Base-by-base conservation (phyloP, 805 yeast genomes). In the Cyberlindnera nakhonratchasimensis region DNA sequence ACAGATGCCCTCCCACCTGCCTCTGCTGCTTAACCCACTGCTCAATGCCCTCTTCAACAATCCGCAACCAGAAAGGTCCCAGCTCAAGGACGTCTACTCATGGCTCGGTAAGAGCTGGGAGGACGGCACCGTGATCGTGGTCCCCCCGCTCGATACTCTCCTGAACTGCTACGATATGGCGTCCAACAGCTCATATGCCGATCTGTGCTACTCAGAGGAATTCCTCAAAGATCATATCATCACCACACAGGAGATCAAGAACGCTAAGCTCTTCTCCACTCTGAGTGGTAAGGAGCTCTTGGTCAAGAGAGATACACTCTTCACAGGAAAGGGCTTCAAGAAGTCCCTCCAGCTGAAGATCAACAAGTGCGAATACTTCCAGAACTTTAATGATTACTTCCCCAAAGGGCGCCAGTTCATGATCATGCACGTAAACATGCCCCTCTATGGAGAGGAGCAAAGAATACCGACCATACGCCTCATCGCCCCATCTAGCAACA, bases 41-140 rank as follows among this genome's bases (percentile, higher is more conserved):
- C 64, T 84, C 24, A 79, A 83, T 58, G 71, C 79, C 29, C 61
- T 84, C 6, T 82, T 85, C 66, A 80, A 82, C 63, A 79, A 82
- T 51, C 82, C 84, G 0, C 67, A 64, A 43, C 78, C 79, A 2
- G 45, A 59, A 6, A 62, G 60, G n/a, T 66, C 72, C 0, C 72
- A 80, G 13, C 63, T 72, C 38, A 72, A 69, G 43, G 69, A 67
- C n/a, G 64, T 77, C 7, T 67, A 79, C 28, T 56, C 62, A 4
- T 69, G 61, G 37, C 53, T 82, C 19, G 52, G 68, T 2, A 30
- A 35, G 9, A 33, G 51, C 21, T 42, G 59, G 54, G 32, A 62
- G 60, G 46, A 82, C 29, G 69, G 68, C 16, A 74, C 72, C n/a
- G 79, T 71, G 56, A 69, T 86, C 12, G 57, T 86, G n/a, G 79